phyloP scores from a whole-genome alignment of 768 basidiomycete genomes.

The Lactarius hatsudake region DNA sequence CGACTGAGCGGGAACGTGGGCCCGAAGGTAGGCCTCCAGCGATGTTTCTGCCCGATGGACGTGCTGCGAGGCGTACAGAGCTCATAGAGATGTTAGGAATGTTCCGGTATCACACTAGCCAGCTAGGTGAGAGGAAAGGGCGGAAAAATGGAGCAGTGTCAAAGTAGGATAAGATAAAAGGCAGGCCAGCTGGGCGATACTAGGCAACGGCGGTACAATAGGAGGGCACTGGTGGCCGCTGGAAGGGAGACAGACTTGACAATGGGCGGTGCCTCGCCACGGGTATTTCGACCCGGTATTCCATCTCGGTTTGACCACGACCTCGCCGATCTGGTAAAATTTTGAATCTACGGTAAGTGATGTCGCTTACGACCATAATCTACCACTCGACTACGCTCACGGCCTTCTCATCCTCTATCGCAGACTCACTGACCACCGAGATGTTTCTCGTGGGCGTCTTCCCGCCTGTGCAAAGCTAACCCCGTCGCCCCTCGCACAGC shows the following conservation, averaged over 20 bases:
- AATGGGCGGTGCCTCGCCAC: neutral
- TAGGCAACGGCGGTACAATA: neutral
- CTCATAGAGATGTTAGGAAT: conserved; percentile 17
- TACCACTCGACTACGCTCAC: neutral
- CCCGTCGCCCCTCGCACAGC: conserved; percentile 5
- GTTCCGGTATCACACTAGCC: conserved; percentile 8
- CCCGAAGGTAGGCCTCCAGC: conserved; percentile 40
- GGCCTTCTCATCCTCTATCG: neutral
- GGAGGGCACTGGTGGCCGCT: neutral
- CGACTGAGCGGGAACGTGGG: conserved; percentile 40
- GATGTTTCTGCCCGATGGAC: conserved; percentile 5
- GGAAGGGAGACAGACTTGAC: neutral
- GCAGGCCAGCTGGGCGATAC: conserved; percentile 2
- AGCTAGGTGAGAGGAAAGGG: conserved; percentile 12
- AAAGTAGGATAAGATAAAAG: neutral
- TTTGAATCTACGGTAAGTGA: no score
- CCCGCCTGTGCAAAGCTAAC: no score
- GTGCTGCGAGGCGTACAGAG: conserved; percentile 14
- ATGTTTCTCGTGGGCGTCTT: neutral
- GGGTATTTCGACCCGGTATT: neutral
- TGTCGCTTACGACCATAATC: no score
- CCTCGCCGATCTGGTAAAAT: no score
- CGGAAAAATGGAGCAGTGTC: neutral
- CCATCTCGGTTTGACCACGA: no score
- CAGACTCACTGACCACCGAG: neutral